Base-by-base conservation (phyloP, 208 protist species). In the Herpetomonas tarakana region DNA sequence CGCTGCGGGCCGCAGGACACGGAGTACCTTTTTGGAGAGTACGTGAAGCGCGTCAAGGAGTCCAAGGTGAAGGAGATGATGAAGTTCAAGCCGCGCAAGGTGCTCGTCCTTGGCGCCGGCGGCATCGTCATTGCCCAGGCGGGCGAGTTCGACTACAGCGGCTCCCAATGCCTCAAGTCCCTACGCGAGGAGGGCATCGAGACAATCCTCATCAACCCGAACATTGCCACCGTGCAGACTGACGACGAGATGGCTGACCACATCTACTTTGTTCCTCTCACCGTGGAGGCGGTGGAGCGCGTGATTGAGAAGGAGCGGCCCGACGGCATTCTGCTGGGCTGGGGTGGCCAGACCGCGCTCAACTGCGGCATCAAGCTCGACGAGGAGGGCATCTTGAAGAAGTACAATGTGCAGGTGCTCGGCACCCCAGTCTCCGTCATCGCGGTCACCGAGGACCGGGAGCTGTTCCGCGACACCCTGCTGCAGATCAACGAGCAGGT, bases 81-180 rank as follows among this genome's bases (percentile, higher is more conserved):
- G n/a, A 80, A 78, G 69, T 85, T 85, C 73, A 82, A 91, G 66
- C 86, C 89, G 19, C 70, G 74, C 55, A 96, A 97, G 77, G 93
- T 98, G 27, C 80, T 98, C 41, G 71, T 98, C 29, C 78, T 99
- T 27, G 97, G 97, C 28, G 95, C 92, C 4, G 96, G 97, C 54
- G 97, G 97, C 60, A 96, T 99, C 30, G 96, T 96, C 27, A 99
- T 99, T 72, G 98, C 98, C 31, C 98, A 99, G 86, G 98, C 98
- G 18, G 97, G 98, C 46, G 98, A 99, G 84, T 99, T 99, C 71
- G 98, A 99, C 86, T 99, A 99, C 88, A 98, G 91, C 53, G 98
- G 98, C 47, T 99, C 96, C 22, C 94, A 97, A 67, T 97, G 95
- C 62, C 98, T 99, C 65, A 99, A 99, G 72, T 97, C 97, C 1